phyloP scores from a whole-genome alignment of 768 basidiomycete species.

The Russula earlei region DNA sequence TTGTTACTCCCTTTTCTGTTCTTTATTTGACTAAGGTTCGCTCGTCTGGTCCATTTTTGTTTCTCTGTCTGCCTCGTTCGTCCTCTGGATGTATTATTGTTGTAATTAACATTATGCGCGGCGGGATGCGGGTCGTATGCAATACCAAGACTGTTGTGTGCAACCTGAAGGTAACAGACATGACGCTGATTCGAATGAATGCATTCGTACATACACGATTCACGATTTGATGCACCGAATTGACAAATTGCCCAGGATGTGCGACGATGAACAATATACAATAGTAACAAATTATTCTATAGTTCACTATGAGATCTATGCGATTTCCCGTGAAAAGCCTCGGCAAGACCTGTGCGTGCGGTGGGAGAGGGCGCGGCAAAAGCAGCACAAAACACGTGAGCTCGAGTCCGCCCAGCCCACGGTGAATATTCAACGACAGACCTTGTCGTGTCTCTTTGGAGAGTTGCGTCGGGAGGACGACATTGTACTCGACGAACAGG shows the following conservation, averaged over 20 bases:
- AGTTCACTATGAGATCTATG: slow-evolving; percentile 17
- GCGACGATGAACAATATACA: slow-evolving; percentile 2
- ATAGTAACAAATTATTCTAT: slow-evolving; percentile 19
- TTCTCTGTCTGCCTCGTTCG: slow-evolving; percentile 11
- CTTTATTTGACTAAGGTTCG: slow-evolving; percentile 12
- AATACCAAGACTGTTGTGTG: slow-evolving; percentile 17
- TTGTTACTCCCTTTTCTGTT: background rate
- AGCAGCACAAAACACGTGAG: too few relatives aligned
- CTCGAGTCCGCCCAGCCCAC: too few relatives aligned
- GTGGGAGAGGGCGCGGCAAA: background rate
- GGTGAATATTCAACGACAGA: slow-evolving; percentile 35
- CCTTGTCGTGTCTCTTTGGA: slow-evolving; percentile 59
- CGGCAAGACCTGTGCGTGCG: slow-evolving; percentile 17
- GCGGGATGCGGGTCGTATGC: slow-evolving; percentile 14
- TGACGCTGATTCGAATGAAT: background rate
- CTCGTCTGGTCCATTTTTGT: slow-evolving; percentile 1
- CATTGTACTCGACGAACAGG: slow-evolving; percentile 87
- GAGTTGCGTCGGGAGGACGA: slow-evolving; percentile 75
- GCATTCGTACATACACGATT: too few relatives aligned
- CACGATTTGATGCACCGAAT: too few relatives aligned
- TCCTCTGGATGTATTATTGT: slow-evolving; percentile 21
- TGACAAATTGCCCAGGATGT: too few relatives aligned
- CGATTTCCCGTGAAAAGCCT: slow-evolving; percentile 18
- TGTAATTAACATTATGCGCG: slow-evolving; percentile 18
- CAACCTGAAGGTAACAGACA: background rate